Conservation (phyloP, 1,284 basidiomycete genomes). For the Spongispora temasekensis region DNA sequence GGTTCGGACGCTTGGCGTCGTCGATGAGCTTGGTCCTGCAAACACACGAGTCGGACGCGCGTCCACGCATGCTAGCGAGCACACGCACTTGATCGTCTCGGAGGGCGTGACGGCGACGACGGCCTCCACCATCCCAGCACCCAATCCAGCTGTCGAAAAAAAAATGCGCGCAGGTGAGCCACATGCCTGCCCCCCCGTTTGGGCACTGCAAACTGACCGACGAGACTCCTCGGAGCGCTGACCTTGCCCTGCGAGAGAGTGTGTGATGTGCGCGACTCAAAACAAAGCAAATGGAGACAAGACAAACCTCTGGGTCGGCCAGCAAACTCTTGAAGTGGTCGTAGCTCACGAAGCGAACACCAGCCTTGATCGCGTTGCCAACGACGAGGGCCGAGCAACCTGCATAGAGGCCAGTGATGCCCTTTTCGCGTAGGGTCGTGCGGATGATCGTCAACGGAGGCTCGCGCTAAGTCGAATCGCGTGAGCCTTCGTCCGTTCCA, state of each 20-base stretch:
- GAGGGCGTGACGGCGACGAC: constrained; percentile 95
- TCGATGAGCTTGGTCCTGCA: constrained; percentile 96
- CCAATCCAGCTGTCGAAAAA: constrained; percentile 73
- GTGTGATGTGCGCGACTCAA: background rate
- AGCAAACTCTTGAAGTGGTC: constrained; percentile 89
- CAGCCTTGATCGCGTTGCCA: constrained; percentile 92
- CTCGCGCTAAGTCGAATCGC: constrained; percentile 39
- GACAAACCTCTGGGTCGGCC: constrained; percentile 74
- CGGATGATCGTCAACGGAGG: constrained; percentile 69
- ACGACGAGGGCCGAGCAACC: constrained; percentile 85
- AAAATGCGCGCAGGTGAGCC: background rate
- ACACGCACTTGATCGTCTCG: constrained; percentile 95
- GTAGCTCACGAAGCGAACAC: constrained; percentile 93
- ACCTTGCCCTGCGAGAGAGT: constrained; percentile 74
- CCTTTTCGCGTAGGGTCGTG: constrained; percentile 71
- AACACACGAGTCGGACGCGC: background rate
- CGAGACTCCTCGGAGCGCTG: constrained; percentile 78
- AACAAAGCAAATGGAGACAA: background rate
- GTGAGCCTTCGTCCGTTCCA: too few relatives aligned
- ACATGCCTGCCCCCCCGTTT: too few relatives aligned
- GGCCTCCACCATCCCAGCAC: constrained; percentile 94
- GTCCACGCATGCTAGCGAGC: constrained; percentile 23
- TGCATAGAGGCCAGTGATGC: constrained; percentile 79
- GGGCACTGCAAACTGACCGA: too few relatives aligned
- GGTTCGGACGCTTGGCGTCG: constrained; percentile 83